Conservation (phyloP, 2,329 filamentous ascomycete species). For the Sordariomycetes sp. region DNA sequence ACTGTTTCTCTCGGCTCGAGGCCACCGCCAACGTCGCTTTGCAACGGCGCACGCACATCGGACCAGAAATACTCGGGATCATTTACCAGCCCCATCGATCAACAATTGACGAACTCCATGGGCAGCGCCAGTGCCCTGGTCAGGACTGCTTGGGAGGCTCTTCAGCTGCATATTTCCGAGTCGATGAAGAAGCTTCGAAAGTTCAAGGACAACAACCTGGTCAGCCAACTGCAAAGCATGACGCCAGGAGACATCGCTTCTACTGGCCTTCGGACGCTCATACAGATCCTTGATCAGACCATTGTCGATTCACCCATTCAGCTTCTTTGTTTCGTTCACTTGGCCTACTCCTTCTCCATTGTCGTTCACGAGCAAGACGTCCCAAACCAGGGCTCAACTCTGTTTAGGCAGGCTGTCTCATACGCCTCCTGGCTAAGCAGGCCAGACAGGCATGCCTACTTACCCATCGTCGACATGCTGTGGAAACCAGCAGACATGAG, state of each 20-base stretch:
- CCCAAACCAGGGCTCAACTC: conserved; percentile 19
- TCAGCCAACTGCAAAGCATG: conserved; percentile 28
- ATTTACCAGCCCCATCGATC: background rate
- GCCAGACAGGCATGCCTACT: conserved; percentile 27
- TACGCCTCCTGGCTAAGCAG: conserved; percentile 31
- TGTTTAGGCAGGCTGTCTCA: conserved; percentile 37
- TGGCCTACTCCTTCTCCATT: conserved; percentile 40
- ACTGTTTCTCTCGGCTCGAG: too few relatives aligned
- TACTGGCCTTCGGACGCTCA: conserved; percentile 31
- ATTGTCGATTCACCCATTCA: conserved; percentile 28
- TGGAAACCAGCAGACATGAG: conserved; percentile 35
- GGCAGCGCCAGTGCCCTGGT: conserved; percentile 24
- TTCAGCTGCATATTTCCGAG: conserved; percentile 34
- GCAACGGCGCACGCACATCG: background rate
- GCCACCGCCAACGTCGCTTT: background rate
- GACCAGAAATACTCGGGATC: background rate
- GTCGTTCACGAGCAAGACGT: conserved; percentile 33
- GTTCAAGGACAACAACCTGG: conserved; percentile 30
- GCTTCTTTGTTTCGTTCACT: conserved; percentile 40
- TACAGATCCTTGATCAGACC: conserved; percentile 26
- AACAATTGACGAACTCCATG: conserved; percentile 6
- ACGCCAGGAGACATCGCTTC: conserved; percentile 26
- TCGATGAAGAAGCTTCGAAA: conserved; percentile 33
- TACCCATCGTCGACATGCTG: conserved; percentile 31
- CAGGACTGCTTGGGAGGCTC: conserved; percentile 31